Evolutionary conservation across 106 monocot genomes (phyloP), one percentile per base, ranked within the genome.

Genomic region (Chionographis japonica): DNA sequence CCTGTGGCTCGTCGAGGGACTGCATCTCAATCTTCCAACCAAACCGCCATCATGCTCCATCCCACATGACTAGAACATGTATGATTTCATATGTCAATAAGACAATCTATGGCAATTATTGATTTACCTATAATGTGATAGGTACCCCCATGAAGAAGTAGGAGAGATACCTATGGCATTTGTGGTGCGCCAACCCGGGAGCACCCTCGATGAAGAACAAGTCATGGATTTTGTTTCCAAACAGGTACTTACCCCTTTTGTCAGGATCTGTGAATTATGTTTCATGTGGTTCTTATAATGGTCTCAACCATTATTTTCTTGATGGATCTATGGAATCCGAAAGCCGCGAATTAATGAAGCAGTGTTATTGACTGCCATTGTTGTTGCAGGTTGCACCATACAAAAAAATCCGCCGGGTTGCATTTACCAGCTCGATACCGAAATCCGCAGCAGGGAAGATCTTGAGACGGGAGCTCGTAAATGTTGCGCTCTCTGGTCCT

Each of bases 371-470:
- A 27, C 27, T 27, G 27, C 27, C 27, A 27, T 27, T 84, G 18
- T 63, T 74, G n/a, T 14, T 67, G 42, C 53, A 82, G 86, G 82
- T 86, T 67, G 75, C 79, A 16, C 79, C 78, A 10, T 86, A 82
- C 56, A 82, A 82, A 49, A 82, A 72, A 62, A 69, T 86, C 3
- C 78, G 64, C 27, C 66, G 37, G 18, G 86, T 86, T 20, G 12
- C 72, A 0, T 78, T 82, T 54, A 69, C 76, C 6, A 40, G 73
- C 17, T 70, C 68, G 4, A 79, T 82, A 78, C 82, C 82, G 40
- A 86, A 67, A 65, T 69, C 63, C 64, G 63, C 86, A n/a, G 50
- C 81, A 14, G 82, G 86, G 4, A 82, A 86, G 64, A 81, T 82
- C 54, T 63, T 82, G 37, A 72, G 82, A 36, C 66, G 63, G 64